A percentile compares a stretch with the other conserved stretches of the same genome.
These are phyloP conservation scores for Terfezia claveryi DNA, from an alignment of 495 filamentous ascomycete genomes.

Conservation along the genomic window DNA sequence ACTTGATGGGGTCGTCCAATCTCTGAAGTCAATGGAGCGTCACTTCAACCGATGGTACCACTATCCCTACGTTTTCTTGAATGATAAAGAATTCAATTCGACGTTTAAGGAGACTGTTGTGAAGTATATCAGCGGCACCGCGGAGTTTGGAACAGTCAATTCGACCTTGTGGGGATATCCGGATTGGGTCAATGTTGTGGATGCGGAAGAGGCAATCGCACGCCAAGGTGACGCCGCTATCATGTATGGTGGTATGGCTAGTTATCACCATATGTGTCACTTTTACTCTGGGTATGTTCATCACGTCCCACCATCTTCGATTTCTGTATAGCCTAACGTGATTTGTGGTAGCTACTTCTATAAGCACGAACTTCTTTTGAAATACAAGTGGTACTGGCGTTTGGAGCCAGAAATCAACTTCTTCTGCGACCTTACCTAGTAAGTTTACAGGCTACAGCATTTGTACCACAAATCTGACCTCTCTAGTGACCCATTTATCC, in stretches of 20 bases:
- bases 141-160: conserved; percentile 91
- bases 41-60: conserved; percentile 99
- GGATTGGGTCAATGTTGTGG: conserved; percentile 82
- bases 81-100: conserved; percentile 88
- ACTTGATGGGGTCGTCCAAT: conserved; percentile 84
- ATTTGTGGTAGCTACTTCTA: conserved; percentile 57
- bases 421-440: conserved; percentile 99
- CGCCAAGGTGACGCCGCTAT: conserved; percentile 95
- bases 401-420: conserved; percentile 99
- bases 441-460: conserved; percentile 20
- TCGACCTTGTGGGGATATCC: conserved; percentile 86
- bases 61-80: conserved; percentile 97
- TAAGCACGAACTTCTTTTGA: conserved; percentile 81
- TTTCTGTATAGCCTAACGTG: background rate
- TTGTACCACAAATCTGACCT: conserved; percentile 11
- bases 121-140: conserved; percentile 68
- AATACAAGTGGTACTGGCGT: conserved; percentile 99
- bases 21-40: conserved; percentile 89
- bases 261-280: conserved; percentile 94
- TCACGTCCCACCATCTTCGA: background rate
- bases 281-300: conserved; percentile 69
- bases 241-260: conserved; percentile 99
- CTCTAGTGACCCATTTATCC: conserved; percentile 72
- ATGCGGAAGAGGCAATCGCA: conserved; percentile 81
- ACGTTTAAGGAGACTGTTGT: conserved; percentile 71